A percentile compares a stretch with the other conserved stretches of the same genome.
These are phyloP conservation scores for Encephalitozoon intestinalis DNA, from an alignment of 371 early-diverging fungal species.

Conservation along the genomic window DNA sequence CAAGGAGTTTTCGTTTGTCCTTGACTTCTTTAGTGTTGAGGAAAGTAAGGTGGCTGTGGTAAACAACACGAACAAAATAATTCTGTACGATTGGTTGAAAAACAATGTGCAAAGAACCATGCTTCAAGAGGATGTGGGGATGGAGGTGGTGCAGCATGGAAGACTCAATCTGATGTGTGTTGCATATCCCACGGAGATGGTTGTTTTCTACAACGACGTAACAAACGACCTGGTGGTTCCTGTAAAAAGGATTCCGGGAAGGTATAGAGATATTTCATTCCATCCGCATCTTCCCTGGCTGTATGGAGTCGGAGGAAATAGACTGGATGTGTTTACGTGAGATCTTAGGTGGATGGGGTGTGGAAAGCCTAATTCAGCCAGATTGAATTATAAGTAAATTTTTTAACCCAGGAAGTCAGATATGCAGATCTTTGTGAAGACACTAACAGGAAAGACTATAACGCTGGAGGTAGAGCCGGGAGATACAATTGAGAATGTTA, in stretches of 20 bases:
- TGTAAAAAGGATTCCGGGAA: constrained; percentile 14
- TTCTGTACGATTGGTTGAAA: neutral
- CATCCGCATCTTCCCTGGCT: neutral
- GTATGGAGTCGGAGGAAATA: neutral
- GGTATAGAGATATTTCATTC: neutral
- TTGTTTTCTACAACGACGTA: constrained; percentile 25
- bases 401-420: constrained; percentile 39
- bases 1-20: constrained; percentile 1
- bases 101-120: constrained; percentile 2
- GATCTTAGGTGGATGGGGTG: neutral
- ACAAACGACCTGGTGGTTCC: neutral
- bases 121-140: constrained; percentile 6
- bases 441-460: constrained; percentile 92
- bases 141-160: neutral
- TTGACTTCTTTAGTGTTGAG: neutral
- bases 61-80: constrained; percentile 3
- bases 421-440: constrained; percentile 89
- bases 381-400: constrained; percentile 1
- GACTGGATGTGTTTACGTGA: neutral
- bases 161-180: constrained; percentile 9
- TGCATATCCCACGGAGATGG: neutral
- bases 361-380: neutral
- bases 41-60: neutral
- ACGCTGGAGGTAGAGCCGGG: constrained; percentile 89
- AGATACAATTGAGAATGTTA: constrained; percentile 86